phyloP scores from a whole-genome alignment of 345 rosid genomes.

The Odontarrhena argentea region DNA sequence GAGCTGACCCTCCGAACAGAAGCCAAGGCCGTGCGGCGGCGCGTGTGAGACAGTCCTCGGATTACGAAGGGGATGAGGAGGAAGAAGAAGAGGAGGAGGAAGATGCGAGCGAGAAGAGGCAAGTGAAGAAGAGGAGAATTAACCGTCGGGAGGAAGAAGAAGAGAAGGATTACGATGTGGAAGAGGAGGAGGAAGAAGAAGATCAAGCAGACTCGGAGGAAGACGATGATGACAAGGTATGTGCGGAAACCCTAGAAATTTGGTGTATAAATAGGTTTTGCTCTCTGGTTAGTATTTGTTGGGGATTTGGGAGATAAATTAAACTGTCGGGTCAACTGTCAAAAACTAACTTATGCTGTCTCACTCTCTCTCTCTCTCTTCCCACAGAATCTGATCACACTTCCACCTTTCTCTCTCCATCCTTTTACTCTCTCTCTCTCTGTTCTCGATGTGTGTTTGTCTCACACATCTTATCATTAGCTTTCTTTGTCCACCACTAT shows the following conservation, averaged over 20 bases:
- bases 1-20: slow-evolving; percentile 34
- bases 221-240: slow-evolving; percentile 32
- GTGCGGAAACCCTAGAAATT: slow-evolving; percentile 42
- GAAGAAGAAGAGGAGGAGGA: slow-evolving; percentile 44
- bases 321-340: slow-evolving; percentile 91
- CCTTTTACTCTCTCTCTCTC: slow-evolving; percentile 40
- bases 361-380: slow-evolving; percentile 41
- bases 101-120: slow-evolving; percentile 33
- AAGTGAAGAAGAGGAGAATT: slow-evolving; percentile 40
- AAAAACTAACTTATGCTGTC: slow-evolving; percentile 55
- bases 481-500: slow-evolving; percentile 43
- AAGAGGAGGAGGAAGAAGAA: slow-evolving; percentile 12
- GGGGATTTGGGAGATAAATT: slow-evolving; percentile 45
- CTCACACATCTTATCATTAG: slow-evolving; percentile 23
- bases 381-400: slow-evolving; percentile 81
- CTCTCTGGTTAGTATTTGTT: slow-evolving; percentile 30
- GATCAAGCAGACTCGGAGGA: slow-evolving; percentile 17
- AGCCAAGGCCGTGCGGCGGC: slow-evolving; percentile 28
- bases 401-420: slow-evolving; percentile 59
- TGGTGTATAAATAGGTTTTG: slow-evolving; percentile 8
- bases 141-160: slow-evolving; percentile 33
- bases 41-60: slow-evolving; percentile 42
- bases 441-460: slow-evolving; percentile 19
- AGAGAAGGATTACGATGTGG: slow-evolving; percentile 32
- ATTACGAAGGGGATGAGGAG: slow-evolving; percentile 44